Evolutionary conservation across 345 rosid species (phyloP), one percentile per base, ranked within the genome.

Genomic region (Cochlearia excelsa): DNA sequence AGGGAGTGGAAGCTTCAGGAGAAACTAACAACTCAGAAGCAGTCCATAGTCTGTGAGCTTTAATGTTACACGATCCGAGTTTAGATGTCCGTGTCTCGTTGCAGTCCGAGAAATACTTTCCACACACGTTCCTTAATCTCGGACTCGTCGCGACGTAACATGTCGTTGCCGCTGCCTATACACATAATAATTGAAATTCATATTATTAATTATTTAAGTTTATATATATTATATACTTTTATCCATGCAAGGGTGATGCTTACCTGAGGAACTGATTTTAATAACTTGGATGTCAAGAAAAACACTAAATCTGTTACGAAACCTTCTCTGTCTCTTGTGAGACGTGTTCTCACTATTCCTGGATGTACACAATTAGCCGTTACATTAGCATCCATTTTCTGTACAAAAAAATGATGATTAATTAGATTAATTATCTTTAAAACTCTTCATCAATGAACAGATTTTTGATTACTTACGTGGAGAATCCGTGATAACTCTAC

Each of bases 181-280:
- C 23, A 16, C 23, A 16, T 16, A 16, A 16, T 16, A 16, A 16
- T 16, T 16, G 23, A 16, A 16, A 16, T 16, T 16, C 23, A 16
- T 16, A 16, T 16, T 16, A 16, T 16, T 16, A 16, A 16, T 16
- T 16, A 16, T 0, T 16, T 16, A 16, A 16, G 23, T 16, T 16
- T 16, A 16, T 16, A 16, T 16, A 16, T 16, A 16, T 16, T 16
- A 16, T 16, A 16, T 16, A 16, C 23, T 16, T 16, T 16, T 16
- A 16, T 16, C 23, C 23, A 16, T 16, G 23, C 23, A 16, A 16
- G 23, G 23, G 23, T 16, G 23, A 16, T 16, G 43, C 31, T 31
- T n/a, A 85, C 91, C 90, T 88, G 98, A 47, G 97, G 89, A 50
- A 92, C 88, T 8, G 95, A 84, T 80, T 88, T 92, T 65, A 88